phyloP scores from a whole-genome alignment of 1,139 yeast genomes.

The Kodamaea suecica region DNA sequence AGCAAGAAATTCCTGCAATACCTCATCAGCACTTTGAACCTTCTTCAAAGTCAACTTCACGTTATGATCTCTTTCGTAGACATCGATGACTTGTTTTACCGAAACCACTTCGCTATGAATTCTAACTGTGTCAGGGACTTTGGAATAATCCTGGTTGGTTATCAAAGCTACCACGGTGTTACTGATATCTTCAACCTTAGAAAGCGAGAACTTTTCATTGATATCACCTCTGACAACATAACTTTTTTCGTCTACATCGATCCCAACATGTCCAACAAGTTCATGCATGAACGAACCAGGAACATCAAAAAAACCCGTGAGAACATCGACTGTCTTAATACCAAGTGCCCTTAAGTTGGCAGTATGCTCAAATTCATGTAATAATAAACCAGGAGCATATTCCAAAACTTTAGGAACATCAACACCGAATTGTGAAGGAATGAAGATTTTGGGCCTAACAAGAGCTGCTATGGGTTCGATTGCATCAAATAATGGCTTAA shows the following conservation, averaged over 20 bases:
- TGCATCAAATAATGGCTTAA: conserved; percentile 20
- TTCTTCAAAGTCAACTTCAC: conserved; percentile 30
- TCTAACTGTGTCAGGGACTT: conserved; percentile 47
- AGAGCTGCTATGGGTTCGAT: conserved; percentile 33
- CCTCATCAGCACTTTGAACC: conserved; percentile 28
- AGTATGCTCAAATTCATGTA: conserved; percentile 38
- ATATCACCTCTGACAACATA: conserved; percentile 46
- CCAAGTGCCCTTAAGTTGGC: conserved; percentile 43
- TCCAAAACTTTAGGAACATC: conserved; percentile 28
- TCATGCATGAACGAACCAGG: conserved; percentile 38
- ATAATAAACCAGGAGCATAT: conserved; percentile 34
- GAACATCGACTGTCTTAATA: conserved; percentile 50
- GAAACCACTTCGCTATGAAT: conserved; percentile 42
- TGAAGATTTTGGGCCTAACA: conserved; percentile 50
- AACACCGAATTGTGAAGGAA: conserved; percentile 63
- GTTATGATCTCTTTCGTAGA: conserved; percentile 40
- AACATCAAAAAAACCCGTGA: conserved; percentile 43
- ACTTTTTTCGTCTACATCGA: conserved; percentile 30
- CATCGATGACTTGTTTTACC: conserved; percentile 35
- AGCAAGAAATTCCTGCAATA: conserved; percentile 28
- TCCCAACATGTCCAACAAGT: conserved; percentile 36
- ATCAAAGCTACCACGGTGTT: conserved; percentile 36
- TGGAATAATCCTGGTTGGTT: conserved; percentile 32
- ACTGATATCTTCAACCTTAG: conserved; percentile 48
- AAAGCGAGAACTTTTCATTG: conserved; percentile 28